phyloP scores from a whole-genome alignment of 495 filamentous ascomycete genomes.

The Neurospora sp. region DNA sequence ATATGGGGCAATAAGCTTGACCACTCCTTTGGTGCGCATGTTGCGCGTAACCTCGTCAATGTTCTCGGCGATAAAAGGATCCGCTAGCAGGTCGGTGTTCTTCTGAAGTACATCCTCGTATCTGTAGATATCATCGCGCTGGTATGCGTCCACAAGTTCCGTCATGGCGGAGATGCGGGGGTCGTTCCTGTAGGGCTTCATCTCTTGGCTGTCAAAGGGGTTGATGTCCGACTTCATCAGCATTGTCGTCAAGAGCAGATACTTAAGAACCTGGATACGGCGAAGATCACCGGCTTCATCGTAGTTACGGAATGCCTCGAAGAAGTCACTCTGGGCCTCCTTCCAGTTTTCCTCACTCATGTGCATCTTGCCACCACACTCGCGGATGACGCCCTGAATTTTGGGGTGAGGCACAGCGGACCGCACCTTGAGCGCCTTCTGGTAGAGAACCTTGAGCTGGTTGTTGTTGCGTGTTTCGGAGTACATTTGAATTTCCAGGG shows the following conservation, averaged over 20 bases:
- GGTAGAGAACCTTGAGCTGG: slow-evolving; percentile 85
- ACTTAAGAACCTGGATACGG: slow-evolving; percentile 95
- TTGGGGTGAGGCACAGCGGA: slow-evolving; percentile 96
- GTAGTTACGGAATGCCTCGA: slow-evolving; percentile 97
- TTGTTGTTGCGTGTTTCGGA: slow-evolving; percentile 96
- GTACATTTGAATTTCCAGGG: slow-evolving; percentile 98
- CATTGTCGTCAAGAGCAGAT: slow-evolving; percentile 93
- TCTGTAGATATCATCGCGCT: slow-evolving; percentile 84
- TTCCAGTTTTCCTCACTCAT: slow-evolving; percentile 99
- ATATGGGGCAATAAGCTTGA: slow-evolving; percentile 91
- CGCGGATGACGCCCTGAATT: slow-evolving; percentile 97
- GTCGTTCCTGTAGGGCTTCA: slow-evolving; percentile 97
- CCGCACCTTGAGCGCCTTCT: slow-evolving; percentile 77
- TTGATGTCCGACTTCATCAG: slow-evolving; percentile 99
- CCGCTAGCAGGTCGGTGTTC: slow-evolving; percentile 80
- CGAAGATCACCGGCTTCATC: slow-evolving; percentile 95
- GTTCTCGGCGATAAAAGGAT: slow-evolving; percentile 97
- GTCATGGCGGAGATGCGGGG: slow-evolving; percentile 95
- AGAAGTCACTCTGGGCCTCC: slow-evolving; percentile 93
- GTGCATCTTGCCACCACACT: slow-evolving; percentile 99
- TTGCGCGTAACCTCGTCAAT: slow-evolving; percentile 98
- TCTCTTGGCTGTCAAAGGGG: slow-evolving; percentile 97
- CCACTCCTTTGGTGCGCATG: slow-evolving; percentile 90
- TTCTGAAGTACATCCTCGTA: slow-evolving; percentile 83
- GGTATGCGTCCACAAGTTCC: slow-evolving; percentile 90